Conservation (phyloP, 2,329 filamentous ascomycete genomes). For the Diaporthe humulicola region DNA sequence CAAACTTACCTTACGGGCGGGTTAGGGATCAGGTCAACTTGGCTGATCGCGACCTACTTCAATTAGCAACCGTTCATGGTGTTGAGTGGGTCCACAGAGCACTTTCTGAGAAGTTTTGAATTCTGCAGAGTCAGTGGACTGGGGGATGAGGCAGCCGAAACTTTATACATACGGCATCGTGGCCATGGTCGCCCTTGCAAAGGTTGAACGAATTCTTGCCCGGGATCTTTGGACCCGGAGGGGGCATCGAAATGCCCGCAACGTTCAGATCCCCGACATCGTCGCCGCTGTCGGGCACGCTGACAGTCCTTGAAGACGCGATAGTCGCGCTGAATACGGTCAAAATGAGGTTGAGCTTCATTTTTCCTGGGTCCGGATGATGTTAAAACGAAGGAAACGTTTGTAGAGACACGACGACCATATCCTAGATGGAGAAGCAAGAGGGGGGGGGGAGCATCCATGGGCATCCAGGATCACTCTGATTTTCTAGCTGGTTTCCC, state of each 20-base stretch:
- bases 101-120: background rate
- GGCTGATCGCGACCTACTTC: background rate
- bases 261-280: background rate
- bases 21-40: background rate
- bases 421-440: background rate
- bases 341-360: background rate
- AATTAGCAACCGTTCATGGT: background rate
- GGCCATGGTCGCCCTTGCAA: background rate
- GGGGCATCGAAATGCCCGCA: too few species aligned
- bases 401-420: background rate
- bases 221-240: background rate
- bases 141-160: too few species aligned
- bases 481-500: background rate
- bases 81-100: background rate
- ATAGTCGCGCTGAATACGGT: background rate
- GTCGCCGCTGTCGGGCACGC: background rate
- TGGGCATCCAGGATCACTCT: background rate
- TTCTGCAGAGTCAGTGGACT: background rate
- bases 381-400: background rate
- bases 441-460: background rate
- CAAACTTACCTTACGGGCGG: background rate
- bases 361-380: background rate
- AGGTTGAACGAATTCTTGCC: background rate
- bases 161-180: background rate
- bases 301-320: background rate